Conservation (phyloP, 768 basidiomycete genomes). For the Sporobolomyces pararoseus region DNA sequence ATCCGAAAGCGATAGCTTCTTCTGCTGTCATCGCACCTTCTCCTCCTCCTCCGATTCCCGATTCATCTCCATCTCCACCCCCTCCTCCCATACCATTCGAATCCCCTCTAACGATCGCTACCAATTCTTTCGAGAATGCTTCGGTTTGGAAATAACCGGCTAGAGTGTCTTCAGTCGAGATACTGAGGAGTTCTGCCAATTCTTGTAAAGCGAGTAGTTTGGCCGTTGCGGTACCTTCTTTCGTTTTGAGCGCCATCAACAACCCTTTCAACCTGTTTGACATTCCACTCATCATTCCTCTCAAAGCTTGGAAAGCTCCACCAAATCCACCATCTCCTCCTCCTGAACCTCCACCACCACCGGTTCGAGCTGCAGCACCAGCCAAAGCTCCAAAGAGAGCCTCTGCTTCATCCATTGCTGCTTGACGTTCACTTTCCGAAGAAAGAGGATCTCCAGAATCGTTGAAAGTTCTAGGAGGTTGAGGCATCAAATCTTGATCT, state of each 20-base stretch:
- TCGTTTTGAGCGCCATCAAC: constrained; percentile 74
- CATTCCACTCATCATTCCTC: constrained; percentile 69
- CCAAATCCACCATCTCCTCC: constrained; percentile 9
- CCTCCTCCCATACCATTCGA: constrained; percentile 57
- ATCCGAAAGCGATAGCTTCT: constrained; percentile 79
- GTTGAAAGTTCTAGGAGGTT: constrained; percentile 27
- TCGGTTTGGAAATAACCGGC: constrained; percentile 94
- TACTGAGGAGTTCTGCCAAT: constrained; percentile 86
- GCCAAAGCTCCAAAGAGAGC: constrained; percentile 26
- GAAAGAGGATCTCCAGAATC: constrained; percentile 22
- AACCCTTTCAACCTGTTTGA: constrained; percentile 83
- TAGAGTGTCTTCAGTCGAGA: constrained; percentile 94
- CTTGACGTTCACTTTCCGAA: constrained; percentile 5
- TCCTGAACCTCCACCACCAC: constrained; percentile 25
- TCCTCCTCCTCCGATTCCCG: constrained; percentile 1
- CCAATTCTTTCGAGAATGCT: constrained; percentile 82
- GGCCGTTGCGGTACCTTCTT: constrained; percentile 74
- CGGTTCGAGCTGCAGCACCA: constrained; percentile 26
- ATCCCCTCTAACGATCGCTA: constrained; percentile 70
- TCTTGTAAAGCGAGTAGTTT: constrained; percentile 88
- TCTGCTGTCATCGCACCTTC: constrained; percentile 56
- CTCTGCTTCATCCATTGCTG: constrained; percentile 23
- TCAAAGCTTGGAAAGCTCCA: constrained; percentile 44
- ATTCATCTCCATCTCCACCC: constrained; percentile 54
- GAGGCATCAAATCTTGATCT: neutral